Conservation (phyloP, 1,284 basidiomycete genomes). For the Fistulinella cinereoalba region DNA sequence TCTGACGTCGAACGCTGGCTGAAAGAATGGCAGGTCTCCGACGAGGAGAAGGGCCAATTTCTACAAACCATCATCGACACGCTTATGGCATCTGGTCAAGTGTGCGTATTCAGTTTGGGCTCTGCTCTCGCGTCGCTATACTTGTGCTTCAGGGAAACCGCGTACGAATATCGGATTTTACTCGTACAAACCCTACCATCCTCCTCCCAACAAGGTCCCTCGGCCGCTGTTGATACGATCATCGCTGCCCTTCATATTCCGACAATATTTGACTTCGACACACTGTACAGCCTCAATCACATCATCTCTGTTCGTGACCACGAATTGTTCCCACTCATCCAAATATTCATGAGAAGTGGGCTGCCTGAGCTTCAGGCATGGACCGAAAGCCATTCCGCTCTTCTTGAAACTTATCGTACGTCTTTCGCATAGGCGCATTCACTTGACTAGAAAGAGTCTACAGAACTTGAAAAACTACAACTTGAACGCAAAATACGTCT, state of each 20-base stretch:
- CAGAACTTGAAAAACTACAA: conserved; percentile 52
- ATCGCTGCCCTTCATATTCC: conserved; percentile 69
- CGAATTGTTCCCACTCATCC: conserved; percentile 65
- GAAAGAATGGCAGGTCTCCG: conserved; percentile 71
- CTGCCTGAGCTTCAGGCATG: conserved; percentile 64
- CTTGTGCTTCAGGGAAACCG: conserved; percentile 42
- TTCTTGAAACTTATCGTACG: conserved; percentile 62
- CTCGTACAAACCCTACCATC: conserved; percentile 60
- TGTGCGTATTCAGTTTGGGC: conserved; percentile 45
- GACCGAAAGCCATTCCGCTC: conserved; percentile 51
- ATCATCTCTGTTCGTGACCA: conserved; percentile 68
- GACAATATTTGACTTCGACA: conserved; percentile 75
- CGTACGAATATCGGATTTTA: conserved; percentile 63
- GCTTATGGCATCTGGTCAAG: conserved; percentile 56
- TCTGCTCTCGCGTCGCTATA: neutral
- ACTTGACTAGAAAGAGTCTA: neutral
- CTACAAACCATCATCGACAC: conserved; percentile 64
- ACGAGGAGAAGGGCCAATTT: conserved; percentile 68
- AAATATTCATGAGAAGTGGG: conserved; percentile 70
- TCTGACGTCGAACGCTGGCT: conserved; percentile 71
- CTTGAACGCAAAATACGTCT: conserved; percentile 83
- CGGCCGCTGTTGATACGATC: conserved; percentile 61
- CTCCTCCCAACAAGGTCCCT: conserved; percentile 47
- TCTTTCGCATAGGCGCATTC: conserved; percentile 10
- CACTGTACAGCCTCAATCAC: conserved; percentile 75